phyloP scores from a whole-genome alignment of 2,329 filamentous ascomycete genomes.

The Elsinoe perseae region DNA sequence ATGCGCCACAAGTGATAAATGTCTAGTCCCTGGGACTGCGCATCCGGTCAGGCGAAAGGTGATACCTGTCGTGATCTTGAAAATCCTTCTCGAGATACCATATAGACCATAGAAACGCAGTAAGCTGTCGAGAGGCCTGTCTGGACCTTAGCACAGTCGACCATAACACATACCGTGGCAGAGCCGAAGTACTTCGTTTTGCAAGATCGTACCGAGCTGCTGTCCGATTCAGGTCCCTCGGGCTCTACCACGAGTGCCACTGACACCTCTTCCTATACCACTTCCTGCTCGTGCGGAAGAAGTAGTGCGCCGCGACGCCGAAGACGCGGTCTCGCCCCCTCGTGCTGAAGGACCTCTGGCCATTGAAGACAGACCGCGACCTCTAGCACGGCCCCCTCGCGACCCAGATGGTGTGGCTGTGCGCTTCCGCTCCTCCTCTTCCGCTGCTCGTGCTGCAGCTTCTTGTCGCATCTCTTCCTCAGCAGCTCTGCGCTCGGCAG shows the following conservation, averaged over 20 bases:
- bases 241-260: slow-evolving; percentile 29
- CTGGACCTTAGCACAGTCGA: neutral
- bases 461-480: slow-evolving; percentile 74
- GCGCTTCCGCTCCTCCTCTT: slow-evolving; percentile 46
- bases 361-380: slow-evolving; percentile 15
- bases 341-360: slow-evolving; percentile 30
- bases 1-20: slow-evolving; percentile 35
- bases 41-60: neutral
- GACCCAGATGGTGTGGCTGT: slow-evolving; percentile 42
- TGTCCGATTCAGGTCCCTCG: slow-evolving; percentile 21
- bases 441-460: slow-evolving; percentile 51
- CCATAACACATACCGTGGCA: too few species aligned
- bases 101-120: neutral
- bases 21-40: slow-evolving; percentile 20
- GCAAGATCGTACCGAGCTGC: neutral
- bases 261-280: slow-evolving; percentile 38
- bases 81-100: too few species aligned
- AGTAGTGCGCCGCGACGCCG: slow-evolving; percentile 42
- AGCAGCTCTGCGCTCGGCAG: slow-evolving; percentile 64
- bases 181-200: too few species aligned
- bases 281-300: slow-evolving; percentile 40
- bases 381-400: slow-evolving; percentile 29
- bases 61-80: too few species aligned
- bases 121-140: neutral
- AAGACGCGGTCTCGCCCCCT: slow-evolving; percentile 25